phyloP scores from a whole-genome alignment of 805 yeast species.

The Yarrowia keelungensis region DNA sequence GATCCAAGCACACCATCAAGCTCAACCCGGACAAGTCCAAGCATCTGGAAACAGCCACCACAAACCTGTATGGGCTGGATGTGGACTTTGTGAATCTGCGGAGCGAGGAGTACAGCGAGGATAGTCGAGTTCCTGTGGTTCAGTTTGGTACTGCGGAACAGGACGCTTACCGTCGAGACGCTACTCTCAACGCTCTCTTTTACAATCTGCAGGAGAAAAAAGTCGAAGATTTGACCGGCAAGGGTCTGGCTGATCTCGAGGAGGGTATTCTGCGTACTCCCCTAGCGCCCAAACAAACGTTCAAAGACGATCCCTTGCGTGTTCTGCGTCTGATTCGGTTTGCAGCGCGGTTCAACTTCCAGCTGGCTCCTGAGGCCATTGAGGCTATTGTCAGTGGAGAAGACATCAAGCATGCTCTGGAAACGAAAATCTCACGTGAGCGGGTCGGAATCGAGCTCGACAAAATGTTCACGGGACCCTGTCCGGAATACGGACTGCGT shows the following conservation, averaged over 20 bases:
- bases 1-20: slow-evolving; percentile 75
- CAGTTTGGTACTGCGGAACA: slow-evolving; percentile 88
- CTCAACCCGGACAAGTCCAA: slow-evolving; percentile 95
- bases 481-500: slow-evolving; percentile 68
- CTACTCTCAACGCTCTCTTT: slow-evolving; percentile 90
- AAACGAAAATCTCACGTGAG: slow-evolving; percentile 83
- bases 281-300: slow-evolving; percentile 80
- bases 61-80: slow-evolving; percentile 80
- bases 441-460: slow-evolving; percentile 85
- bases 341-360: slow-evolving; percentile 77
- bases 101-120: slow-evolving; percentile 81
- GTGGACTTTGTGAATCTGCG: slow-evolving; percentile 93
- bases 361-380: slow-evolving; percentile 62
- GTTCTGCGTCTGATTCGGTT: slow-evolving; percentile 86
- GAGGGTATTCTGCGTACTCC: slow-evolving; percentile 86
- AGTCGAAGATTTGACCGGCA: slow-evolving; percentile 85
- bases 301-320: slow-evolving; percentile 91
- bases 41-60: slow-evolving; percentile 96
- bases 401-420: slow-evolving; percentile 64
- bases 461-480: slow-evolving; percentile 71
- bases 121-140: slow-evolving; percentile 84
- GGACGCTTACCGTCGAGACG: slow-evolving; percentile 93
- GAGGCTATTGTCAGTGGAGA: slow-evolving; percentile 65
- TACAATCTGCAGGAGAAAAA: slow-evolving; percentile 72
- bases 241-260: slow-evolving; percentile 75